phyloP scores from a whole-genome alignment of 2,329 filamentous ascomycete species.

The Stagonosporopsis cucurbitacearum region DNA sequence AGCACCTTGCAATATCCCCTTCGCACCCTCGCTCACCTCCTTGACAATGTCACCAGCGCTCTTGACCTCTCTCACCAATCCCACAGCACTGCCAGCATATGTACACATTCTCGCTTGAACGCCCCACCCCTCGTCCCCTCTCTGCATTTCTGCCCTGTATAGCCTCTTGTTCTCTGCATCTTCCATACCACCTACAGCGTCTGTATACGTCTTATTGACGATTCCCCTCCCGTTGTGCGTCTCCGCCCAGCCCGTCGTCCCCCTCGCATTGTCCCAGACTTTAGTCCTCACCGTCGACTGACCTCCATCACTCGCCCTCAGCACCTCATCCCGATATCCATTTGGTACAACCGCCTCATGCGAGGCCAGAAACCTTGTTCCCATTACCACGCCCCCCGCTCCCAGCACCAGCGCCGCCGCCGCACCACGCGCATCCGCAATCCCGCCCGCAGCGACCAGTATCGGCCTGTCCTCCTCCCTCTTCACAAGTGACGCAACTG shows the following conservation, averaged over 20 bases:
- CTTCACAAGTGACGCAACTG: conserved; percentile 46
- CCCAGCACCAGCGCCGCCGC: conserved; percentile 65
- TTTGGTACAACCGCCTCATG: conserved; percentile 55
- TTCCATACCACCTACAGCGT: conserved; percentile 49
- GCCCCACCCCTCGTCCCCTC: conserved; percentile 61
- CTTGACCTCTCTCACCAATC: conserved; percentile 60
- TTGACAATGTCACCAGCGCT: conserved; percentile 60
- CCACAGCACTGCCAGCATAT: conserved; percentile 68
- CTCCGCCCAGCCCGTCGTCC: conserved; percentile 64
- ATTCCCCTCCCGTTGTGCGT: conserved; percentile 65
- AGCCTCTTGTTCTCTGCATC: conserved; percentile 54
- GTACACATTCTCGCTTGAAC: conserved; percentile 61
- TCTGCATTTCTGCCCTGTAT: conserved; percentile 57
- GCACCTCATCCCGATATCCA: conserved; percentile 57
- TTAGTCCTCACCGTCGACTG: conserved; percentile 58
- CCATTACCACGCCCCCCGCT: conserved; percentile 63
- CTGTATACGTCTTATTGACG: conserved; percentile 60
- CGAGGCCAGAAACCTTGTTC: conserved; percentile 68
- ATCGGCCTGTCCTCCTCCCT: conserved; percentile 41
- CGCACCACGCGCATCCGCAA: conserved; percentile 64
- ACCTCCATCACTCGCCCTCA: conserved; percentile 59
- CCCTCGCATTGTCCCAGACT: conserved; percentile 61
- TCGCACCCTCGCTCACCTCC: conserved; percentile 53
- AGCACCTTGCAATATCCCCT: conserved; percentile 33
- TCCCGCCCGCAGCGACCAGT: conserved; percentile 64